These are phyloP conservation scores for Xylaria polymorpha DNA, from an alignment of 2,329 filamentous ascomycete species.

Conservation along the genomic window DNA sequence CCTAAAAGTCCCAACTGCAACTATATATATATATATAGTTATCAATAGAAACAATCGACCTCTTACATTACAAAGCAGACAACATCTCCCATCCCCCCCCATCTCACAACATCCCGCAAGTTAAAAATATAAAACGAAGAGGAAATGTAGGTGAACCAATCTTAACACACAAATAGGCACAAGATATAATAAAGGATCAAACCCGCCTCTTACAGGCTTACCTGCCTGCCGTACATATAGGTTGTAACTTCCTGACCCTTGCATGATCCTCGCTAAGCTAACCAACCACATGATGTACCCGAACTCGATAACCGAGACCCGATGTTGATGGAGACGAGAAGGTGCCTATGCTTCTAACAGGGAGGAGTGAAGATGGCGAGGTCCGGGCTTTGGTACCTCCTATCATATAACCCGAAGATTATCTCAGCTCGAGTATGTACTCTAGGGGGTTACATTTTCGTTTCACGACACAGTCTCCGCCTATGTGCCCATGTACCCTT, in stretches of 20 bases:
- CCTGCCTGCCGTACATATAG: background rate
- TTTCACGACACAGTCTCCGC: background rate
- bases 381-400: no score
- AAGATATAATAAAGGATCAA: background rate
- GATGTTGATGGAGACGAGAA: background rate
- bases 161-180: no score
- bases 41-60: no score
- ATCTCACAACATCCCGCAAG: no score
- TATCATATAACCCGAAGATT: background rate
- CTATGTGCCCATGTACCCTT: no score
- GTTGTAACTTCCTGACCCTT: background rate
- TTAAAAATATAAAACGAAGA: no score
- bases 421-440: background rate
- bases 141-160: no score
- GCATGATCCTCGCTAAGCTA: background rate
- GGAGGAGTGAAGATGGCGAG: background rate
- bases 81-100: no score
- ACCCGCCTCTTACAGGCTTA: background rate
- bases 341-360: background rate
- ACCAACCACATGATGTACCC: no score
- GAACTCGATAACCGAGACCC: background rate
- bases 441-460: background rate
- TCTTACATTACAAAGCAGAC: no score
- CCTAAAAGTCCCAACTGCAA: no score
- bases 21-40: no score